These are phyloP conservation scores for Daphne laureola DNA, from an alignment of 441 rosid species.

Conservation along the genomic window DNA sequence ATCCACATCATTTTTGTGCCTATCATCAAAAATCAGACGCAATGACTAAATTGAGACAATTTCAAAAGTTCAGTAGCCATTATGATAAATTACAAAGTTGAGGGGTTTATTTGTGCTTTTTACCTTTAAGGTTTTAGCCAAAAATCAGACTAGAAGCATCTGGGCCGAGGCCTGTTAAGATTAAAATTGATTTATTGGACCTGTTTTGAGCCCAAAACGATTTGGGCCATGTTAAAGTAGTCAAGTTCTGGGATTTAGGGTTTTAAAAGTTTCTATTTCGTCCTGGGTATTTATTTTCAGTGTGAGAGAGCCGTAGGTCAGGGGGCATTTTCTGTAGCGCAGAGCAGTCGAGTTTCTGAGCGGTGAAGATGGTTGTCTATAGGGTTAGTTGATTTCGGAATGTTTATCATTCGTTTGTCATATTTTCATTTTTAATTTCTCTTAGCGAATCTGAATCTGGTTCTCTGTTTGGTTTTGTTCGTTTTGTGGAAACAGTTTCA, in stretches of 20 bases:
- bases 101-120: too few relatives aligned
- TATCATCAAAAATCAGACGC: too few relatives aligned
- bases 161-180: background rate
- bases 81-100: background rate
- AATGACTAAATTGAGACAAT: too few relatives aligned
- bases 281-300: too few relatives aligned
- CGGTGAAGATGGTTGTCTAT: slow-evolving; percentile 19
- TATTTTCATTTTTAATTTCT: background rate
- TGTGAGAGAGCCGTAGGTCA: background rate
- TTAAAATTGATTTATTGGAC: background rate
- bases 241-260: background rate
- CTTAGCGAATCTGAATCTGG: background rate
- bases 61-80: too few relatives aligned
- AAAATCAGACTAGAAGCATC: too few relatives aligned
- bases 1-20: too few relatives aligned
- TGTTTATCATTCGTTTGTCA: background rate
- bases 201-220: background rate
- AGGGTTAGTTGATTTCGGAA: slow-evolving; percentile 13
- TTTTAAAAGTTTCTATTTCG: background rate
- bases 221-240: background rate
- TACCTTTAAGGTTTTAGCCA: too few relatives aligned
- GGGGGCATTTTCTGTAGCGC: slow-evolving; percentile 1
- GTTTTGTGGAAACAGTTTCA: slow-evolving; percentile 18
- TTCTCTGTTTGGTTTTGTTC: background rate
- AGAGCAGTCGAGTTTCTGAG: background rate